These are phyloP conservation scores for Calonectria pseudoreteaudii DNA, from an alignment of 2,329 filamentous ascomycete genomes.

Conservation along the genomic window DNA sequence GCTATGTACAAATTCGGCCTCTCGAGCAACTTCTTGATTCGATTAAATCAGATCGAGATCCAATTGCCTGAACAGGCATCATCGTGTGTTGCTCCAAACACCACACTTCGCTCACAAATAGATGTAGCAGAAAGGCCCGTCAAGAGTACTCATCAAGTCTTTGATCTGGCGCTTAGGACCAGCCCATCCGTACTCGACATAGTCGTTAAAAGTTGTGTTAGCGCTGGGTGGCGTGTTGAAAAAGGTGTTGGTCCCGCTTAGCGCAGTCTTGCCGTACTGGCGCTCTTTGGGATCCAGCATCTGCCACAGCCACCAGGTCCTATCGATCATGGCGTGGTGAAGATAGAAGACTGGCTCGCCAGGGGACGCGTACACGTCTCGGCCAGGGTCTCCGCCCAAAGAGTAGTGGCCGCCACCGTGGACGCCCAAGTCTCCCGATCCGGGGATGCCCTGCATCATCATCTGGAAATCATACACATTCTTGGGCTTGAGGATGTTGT, in stretches of 20 bases:
- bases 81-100: too few relatives aligned
- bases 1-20: neutral
- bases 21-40: neutral
- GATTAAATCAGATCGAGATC: neutral
- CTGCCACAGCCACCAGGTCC: constrained; percentile 46
- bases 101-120: constrained; percentile 35
- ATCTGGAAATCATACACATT: constrained; percentile 58
- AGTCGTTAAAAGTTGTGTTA: constrained; percentile 43
- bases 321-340: constrained; percentile 43
- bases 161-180: constrained; percentile 43
- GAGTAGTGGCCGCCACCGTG: constrained; percentile 54
- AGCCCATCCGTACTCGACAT: constrained; percentile 42
- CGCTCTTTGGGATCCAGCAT: constrained; percentile 44
- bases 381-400: constrained; percentile 55
- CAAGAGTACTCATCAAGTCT: constrained; percentile 47
- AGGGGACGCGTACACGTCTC: constrained; percentile 54
- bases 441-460: constrained; percentile 54
- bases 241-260: constrained; percentile 42
- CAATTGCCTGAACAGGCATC: constrained; percentile 26
- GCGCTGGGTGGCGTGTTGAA: constrained; percentile 37
- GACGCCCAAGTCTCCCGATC: constrained; percentile 45
- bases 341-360: constrained; percentile 51
- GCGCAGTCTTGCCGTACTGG: constrained; percentile 30
- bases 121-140: constrained; percentile 49
- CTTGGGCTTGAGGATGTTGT: constrained; percentile 51